Base-by-base conservation (phyloP, 2,329 filamentous ascomycete species). In the Exophiala viscosa region DNA sequence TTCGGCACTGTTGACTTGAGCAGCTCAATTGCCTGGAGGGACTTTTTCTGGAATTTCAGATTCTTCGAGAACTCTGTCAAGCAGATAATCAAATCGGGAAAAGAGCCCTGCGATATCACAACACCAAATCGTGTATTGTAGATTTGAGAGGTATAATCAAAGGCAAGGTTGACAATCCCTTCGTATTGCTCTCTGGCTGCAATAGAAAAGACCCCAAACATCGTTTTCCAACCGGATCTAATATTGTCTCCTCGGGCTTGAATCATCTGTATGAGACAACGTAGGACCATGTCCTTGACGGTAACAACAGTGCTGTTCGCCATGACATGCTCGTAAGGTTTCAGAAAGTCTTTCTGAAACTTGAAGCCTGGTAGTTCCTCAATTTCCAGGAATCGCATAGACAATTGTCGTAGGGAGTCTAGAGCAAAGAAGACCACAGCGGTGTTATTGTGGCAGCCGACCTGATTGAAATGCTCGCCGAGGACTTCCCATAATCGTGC, bases 41-140 rank as follows among this genome's bases (percentile, higher is more conserved):
- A 96, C 77, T 97, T 97, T 78, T 97, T 97, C 70, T 99, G 93
- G 74, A 99, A 99, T 65, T 86, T 91, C 70, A 90, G 86, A 68
- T 99, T 99, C 78, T 99, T 99, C 14, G 92, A 96, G 69, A 99
- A 99, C 69, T 97, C 90, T 0, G 95, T 99, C 58, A 99, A 74
- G 66, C 93, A 99, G 47, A 99, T 90, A 55, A 99, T 87, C 23
- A 99, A 77, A 67, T 99, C 95, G 0, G 93, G 91, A 66, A 99
- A 99, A 2, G 93, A 92, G 18, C 90, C 93, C 69, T 99, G 95
- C 0, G 89, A 90, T 54, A 99, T 93, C 53, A 99, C 91, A 5
- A 97, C 87, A 1, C 92, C 91, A 61, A 99, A 99, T 31, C 93
- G 86, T 20, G 89, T 91, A 69, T 89, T 95, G 76, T 97, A 99